Conservation (phyloP, 2,329 filamentous ascomycete species). For the Metarhizium album region DNA sequence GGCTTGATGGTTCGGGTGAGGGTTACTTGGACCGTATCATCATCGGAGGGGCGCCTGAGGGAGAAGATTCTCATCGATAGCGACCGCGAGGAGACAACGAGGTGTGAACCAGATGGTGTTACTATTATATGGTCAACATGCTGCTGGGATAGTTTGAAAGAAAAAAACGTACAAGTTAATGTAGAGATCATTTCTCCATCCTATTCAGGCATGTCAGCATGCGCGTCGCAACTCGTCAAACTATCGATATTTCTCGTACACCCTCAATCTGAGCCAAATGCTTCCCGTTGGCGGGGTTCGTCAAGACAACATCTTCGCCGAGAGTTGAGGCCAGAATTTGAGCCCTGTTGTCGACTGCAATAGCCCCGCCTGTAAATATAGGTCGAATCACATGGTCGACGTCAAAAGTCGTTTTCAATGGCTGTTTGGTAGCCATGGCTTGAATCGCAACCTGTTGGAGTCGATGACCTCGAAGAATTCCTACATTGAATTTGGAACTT, state of each 20-base stretch:
- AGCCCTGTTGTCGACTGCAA: constrained; percentile 72
- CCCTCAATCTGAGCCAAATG: constrained; percentile 82
- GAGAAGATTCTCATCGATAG: constrained; percentile 88
- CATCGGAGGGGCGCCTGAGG: constrained; percentile 48
- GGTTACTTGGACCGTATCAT: constrained; percentile 50
- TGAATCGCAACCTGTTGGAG: neutral
- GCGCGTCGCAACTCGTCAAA: neutral
- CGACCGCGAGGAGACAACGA: constrained; percentile 89
- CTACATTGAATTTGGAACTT: constrained; percentile 1
- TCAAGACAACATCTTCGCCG: constrained; percentile 85
- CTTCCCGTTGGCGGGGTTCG: constrained; percentile 70
- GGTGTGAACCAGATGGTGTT: constrained; percentile 76
- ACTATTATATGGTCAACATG: constrained; percentile 37
- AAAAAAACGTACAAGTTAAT: constrained; percentile 41
- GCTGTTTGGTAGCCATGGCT: constrained; percentile 47
- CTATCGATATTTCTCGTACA: constrained; percentile 33
- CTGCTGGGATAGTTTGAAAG: no score
- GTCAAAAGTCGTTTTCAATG: constrained; percentile 82
- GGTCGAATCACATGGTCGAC: constrained; percentile 74
- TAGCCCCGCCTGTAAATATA: constrained; percentile 85
- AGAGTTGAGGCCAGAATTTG: constrained; percentile 77
- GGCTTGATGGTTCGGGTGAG: constrained; percentile 77
- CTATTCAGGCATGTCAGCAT: constrained; percentile 25
- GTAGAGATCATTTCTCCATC: constrained; percentile 75
- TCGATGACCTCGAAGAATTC: neutral